Base-by-base conservation (phyloP, 78 protist species). In the Cavenderia fasciculata region DNA sequence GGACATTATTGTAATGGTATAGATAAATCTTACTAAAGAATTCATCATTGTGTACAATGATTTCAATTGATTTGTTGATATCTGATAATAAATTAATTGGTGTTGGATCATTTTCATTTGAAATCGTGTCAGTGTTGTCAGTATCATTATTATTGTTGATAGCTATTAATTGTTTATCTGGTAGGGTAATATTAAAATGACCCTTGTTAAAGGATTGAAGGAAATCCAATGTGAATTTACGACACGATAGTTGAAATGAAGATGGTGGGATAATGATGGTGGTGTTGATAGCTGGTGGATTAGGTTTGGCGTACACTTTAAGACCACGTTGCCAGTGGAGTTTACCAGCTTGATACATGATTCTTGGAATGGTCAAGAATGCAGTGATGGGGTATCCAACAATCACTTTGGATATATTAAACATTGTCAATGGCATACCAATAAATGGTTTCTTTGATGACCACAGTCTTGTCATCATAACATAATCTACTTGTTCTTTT, bases 21-120 rank as follows among this genome's bases (percentile, higher is more conserved):
- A 77, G 43, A 77, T 59, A 77, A 12, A 77, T 46, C 36, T 77
- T 77, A 61, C 75, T 62, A 63, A 54, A 77, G 87, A 77, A 77
- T 34, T 77, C 87, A 77, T 63, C 59, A n/a, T 59, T 63, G 29
- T 25, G 29, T 36, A 75, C 49, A 12, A 3, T 41, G 2, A 77
- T 19, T 47, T 41, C 21, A n/a, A 77, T 77, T 21, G 73, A 73
- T 44, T 75, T 33, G 16, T n/a, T 40, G 0, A 40, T 36, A 25
- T 74, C 62, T 21, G 36, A 18, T 14, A 10, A 63, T 2, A 63
- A 5, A 54, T 71, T 71, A 59, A 52, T 46, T 46, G 78, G 78
- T 54, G 4, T 54, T 49, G 78, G 78, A 2, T 2, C 31, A 10
- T 34, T 7, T n/a, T n/a, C n/a, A n/a, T n/a, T n/a, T n/a, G n/a